A percentile compares a stretch with the other conserved stretches of the same genome.
These are phyloP conservation scores for Dacryopinax primogenitus DNA, from an alignment of 768 basidiomycete genomes.

Conservation along the genomic window DNA sequence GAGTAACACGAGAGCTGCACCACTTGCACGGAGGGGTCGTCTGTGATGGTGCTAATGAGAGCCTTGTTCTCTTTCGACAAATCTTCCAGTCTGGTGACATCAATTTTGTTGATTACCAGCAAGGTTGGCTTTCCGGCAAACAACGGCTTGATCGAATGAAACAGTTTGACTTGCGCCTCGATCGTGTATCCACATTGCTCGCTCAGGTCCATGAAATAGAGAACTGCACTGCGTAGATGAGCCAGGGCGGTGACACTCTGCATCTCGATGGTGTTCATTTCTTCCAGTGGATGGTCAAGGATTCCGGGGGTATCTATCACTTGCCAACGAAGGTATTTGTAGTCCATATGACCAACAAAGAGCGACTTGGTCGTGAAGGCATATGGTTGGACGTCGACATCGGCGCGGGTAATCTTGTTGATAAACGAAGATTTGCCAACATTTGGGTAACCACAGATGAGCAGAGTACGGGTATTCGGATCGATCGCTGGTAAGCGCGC, in stretches of 20 bases:
- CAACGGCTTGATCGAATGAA: conserved; percentile 97
- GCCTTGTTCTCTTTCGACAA: conserved; percentile 60
- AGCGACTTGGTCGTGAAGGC: conserved; percentile 98
- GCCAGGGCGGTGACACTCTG: conserved; percentile 97
- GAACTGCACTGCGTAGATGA: conserved; percentile 81
- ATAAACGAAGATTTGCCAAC: conserved; percentile 99
- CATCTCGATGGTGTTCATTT: conserved; percentile 99
- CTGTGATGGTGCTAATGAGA: conserved; percentile 79
- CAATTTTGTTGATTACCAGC: conserved; percentile 96
- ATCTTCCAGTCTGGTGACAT: conserved; percentile 79
- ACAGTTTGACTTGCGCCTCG: conserved; percentile 96
- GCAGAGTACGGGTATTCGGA: conserved; percentile 91
- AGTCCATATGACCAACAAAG: conserved; percentile 96
- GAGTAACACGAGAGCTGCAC: conserved; percentile 89
- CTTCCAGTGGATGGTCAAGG: conserved; percentile 93
- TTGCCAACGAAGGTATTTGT: conserved; percentile 98
- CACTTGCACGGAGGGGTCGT: conserved; percentile 52
- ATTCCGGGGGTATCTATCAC: conserved; percentile 99
- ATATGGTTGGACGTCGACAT: conserved; percentile 98
- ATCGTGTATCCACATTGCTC: conserved; percentile 97
- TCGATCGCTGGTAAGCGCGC: conserved; percentile 97
- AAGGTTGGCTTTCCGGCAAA: conserved; percentile 87
- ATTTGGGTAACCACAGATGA: conserved; percentile 98
- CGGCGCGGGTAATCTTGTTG: conserved; percentile 98
- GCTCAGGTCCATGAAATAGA: conserved; percentile 98